These are phyloP conservation scores for Boletus edulis DNA, from an alignment of 768 basidiomycete species.

Conservation along the genomic window DNA sequence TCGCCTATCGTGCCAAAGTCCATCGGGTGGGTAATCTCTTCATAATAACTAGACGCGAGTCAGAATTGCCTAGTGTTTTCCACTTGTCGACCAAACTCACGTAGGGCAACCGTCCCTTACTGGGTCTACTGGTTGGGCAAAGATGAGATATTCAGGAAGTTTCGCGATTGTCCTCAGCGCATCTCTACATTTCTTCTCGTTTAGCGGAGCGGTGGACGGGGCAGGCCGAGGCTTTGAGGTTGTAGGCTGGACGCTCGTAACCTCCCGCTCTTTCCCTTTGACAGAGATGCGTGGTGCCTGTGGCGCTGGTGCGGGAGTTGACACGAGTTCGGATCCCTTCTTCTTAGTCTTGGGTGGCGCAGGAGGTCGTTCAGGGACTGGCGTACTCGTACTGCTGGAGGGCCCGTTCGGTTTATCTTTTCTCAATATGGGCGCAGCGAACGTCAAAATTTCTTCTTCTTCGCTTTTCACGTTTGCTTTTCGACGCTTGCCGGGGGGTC, in stretches of 20 bases:
- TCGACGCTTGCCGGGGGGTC: conserved; percentile 55
- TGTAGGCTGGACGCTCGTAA: conserved; percentile 31
- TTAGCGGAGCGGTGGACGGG: conserved; percentile 50
- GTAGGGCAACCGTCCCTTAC: conserved; percentile 83
- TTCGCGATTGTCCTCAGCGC: conserved; percentile 58
- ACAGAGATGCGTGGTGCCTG: conserved; percentile 40
- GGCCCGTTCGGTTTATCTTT: conserved; percentile 38
- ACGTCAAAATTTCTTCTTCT: conserved; percentile 57
- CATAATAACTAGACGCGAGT: conserved; percentile 64
- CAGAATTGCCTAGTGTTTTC: neutral
- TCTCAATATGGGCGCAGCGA: conserved; percentile 59
- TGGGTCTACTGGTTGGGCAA: conserved; percentile 83
- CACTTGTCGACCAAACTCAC: conserved; percentile 44
- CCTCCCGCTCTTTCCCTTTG: conserved; percentile 79
- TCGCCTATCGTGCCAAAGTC: conserved; percentile 80
- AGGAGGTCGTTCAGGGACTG: conserved; percentile 36
- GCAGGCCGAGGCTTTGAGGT: conserved; percentile 40
- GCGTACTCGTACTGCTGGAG: conserved; percentile 40
- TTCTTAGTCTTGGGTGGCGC: conserved; percentile 41
- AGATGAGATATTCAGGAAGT: conserved; percentile 68
- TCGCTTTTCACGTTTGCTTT: conserved; percentile 48
- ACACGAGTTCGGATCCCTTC: conserved; percentile 32
- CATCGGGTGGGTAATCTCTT: conserved; percentile 93
- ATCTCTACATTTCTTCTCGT: conserved; percentile 82
- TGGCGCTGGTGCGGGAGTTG: conserved; percentile 16